These are phyloP conservation scores for Dendrocalamus sinicus DNA, from an alignment of 176 grass and related monocot species.

Conservation along the genomic window DNA sequence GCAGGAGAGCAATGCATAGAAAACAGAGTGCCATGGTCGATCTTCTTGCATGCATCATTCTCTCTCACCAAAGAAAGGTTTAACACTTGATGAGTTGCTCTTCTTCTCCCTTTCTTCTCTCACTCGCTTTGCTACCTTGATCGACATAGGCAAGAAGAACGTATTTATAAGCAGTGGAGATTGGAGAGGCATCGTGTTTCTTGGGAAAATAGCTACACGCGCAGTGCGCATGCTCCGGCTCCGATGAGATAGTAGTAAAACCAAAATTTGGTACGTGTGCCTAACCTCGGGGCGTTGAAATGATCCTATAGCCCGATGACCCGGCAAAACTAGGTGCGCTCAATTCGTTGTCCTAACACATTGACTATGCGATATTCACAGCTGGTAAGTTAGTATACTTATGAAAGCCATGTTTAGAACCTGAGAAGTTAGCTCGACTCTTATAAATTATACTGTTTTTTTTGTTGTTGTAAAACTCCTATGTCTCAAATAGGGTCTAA, in stretches of 20 bases:
- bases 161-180: slow-evolving; percentile 36
- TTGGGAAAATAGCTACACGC: neutral
- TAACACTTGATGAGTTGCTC: neutral
- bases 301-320: neutral
- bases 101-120: neutral
- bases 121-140: neutral
- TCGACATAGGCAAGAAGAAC: slow-evolving; percentile 9
- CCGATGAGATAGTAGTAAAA: slow-evolving; percentile 6
- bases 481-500: too few species aligned
- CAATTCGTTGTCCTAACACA: too few species aligned
- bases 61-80: neutral
- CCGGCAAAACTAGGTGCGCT: neutral
- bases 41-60: slow-evolving; percentile 16
- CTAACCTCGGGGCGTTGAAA: slow-evolving; percentile 19
- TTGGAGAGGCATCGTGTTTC: neutral
- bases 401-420: too few species aligned
- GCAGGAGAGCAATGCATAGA: slow-evolving; percentile 6
- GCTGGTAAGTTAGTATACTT: too few species aligned
- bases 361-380: neutral
- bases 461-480: too few species aligned
- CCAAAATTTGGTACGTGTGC: slow-evolving; percentile 33
- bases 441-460: too few species aligned
- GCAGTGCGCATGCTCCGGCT: slow-evolving; percentile 27
- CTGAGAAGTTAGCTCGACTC: too few species aligned
- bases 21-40: neutral